These are phyloP conservation scores for Clausena lansium DNA, from an alignment of 345 rosid species.

Conservation along the genomic window DNA sequence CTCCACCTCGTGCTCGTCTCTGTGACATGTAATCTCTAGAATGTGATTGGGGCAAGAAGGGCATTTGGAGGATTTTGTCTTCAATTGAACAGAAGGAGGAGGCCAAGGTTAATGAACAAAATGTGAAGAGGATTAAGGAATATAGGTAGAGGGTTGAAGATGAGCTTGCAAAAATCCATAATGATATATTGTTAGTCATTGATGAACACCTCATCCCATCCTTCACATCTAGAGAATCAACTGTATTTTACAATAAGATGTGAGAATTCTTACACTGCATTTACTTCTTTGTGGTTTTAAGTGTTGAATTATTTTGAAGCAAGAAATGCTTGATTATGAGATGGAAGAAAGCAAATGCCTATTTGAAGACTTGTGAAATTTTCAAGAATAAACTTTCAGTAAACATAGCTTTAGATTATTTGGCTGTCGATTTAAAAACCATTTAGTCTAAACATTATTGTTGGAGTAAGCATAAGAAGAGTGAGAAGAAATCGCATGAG, in stretches of 20 bases:
- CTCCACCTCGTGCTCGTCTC: constrained; percentile 66
- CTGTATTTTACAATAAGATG: constrained; percentile 82
- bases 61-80: constrained; percentile 76
- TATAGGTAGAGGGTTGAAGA: constrained; percentile 72
- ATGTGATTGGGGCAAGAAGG: constrained; percentile 84
- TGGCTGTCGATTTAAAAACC: not conserved
- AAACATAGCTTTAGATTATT: not conserved
- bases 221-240: constrained; percentile 68
- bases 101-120: constrained; percentile 63
- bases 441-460: not conserved
- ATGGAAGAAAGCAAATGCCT: not conserved
- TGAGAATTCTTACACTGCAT: constrained; percentile 26
- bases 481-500: not conserved
- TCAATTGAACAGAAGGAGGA: constrained; percentile 90
- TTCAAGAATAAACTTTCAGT: not conserved
- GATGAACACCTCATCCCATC: constrained; percentile 71
- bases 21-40: constrained; percentile 83
- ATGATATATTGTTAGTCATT: constrained; percentile 61
- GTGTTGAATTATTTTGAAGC: not conserved
- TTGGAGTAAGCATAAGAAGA: not conserved
- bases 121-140: constrained; percentile 67
- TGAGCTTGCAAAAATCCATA: constrained; percentile 68
- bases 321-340: not conserved
- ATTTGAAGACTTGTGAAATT: not conserved
- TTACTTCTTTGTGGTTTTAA: not conserved